Conservation (phyloP, 2,329 filamentous ascomycete genomes). For the Claviceps humidiphila region DNA sequence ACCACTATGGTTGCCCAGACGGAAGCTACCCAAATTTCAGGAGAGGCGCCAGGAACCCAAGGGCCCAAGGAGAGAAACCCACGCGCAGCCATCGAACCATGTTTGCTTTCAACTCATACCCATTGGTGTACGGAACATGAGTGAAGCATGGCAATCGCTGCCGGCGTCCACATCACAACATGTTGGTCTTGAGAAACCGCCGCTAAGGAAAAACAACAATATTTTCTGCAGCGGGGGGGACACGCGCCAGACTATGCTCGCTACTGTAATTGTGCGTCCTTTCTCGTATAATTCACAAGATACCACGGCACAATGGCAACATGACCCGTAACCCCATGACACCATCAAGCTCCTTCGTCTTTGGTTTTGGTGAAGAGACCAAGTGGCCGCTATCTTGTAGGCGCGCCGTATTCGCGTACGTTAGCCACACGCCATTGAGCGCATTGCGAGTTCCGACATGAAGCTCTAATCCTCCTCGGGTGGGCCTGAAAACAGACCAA, state of each 20-base stretch:
- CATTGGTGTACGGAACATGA: slow-evolving; percentile 1
- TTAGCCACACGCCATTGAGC: slow-evolving; percentile 2
- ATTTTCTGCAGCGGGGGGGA: slow-evolving; percentile 13
- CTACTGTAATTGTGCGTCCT: slow-evolving; percentile 17
- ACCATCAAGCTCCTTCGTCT: not conserved
- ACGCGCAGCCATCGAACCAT: not conserved
- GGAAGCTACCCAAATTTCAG: too few species aligned
- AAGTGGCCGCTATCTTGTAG: not conserved
- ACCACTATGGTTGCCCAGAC: too few species aligned
- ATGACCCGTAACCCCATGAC: not conserved
- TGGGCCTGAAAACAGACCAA: slow-evolving; percentile 58
- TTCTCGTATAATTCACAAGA: slow-evolving; percentile 1
- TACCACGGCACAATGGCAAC: not conserved
- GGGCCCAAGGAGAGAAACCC: not conserved
- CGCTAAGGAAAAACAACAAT: slow-evolving; percentile 14
- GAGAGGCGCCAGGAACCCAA: too few species aligned
- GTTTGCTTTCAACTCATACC: slow-evolving; percentile 2
- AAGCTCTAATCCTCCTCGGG: slow-evolving; percentile 39
- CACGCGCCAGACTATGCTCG: slow-evolving; percentile 22
- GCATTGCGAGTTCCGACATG: slow-evolving; percentile 3
- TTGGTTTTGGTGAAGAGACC: not conserved
- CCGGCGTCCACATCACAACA: slow-evolving; percentile 19
- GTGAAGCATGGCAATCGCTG: slow-evolving; percentile 9
- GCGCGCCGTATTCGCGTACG: not conserved
- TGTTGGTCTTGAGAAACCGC: slow-evolving; percentile 13